These are phyloP conservation scores for Nigrospora osmanthi DNA, from an alignment of 2,329 filamentous ascomycete species.

Conservation along the genomic window DNA sequence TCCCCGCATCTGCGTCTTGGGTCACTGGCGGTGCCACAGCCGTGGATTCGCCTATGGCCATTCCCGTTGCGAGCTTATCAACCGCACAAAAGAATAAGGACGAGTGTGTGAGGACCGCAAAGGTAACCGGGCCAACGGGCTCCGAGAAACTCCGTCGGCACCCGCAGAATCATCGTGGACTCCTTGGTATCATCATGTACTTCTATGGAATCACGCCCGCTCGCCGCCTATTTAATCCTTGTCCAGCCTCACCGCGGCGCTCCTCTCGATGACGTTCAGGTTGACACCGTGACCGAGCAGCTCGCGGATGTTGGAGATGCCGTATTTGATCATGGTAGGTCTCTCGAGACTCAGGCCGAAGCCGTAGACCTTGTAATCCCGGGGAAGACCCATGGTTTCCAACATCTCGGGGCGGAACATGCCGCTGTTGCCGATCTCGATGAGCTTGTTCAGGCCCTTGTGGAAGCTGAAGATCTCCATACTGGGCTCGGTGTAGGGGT, in stretches of 20 bases:
- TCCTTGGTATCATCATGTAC: too few relatives aligned
- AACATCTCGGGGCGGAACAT: constrained; percentile 99
- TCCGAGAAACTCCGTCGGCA: too few relatives aligned
- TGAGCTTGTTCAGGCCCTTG: constrained; percentile 78
- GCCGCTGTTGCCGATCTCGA: constrained; percentile 95
- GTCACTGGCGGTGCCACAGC: too few relatives aligned
- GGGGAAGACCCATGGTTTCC: constrained; percentile 87
- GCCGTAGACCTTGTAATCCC: constrained; percentile 87
- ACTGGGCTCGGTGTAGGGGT: constrained; percentile 88
- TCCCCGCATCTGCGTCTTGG: too few relatives aligned
- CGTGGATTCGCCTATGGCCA: too few relatives aligned
- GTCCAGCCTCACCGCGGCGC: constrained; percentile 83
- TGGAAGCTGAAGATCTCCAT: constrained; percentile 99
- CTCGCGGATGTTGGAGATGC: constrained; percentile 84
- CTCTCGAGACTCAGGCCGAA: constrained; percentile 88
- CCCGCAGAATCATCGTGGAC: too few relatives aligned
- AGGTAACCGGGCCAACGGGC: too few relatives aligned
- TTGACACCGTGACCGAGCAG: constrained; percentile 93
- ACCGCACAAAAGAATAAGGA: too few relatives aligned
- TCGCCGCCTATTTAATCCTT: constrained; percentile 51
- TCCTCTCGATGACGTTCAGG: constrained; percentile 83
- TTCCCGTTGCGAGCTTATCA: too few relatives aligned
- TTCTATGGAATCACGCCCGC: neutral
- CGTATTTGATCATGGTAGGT: constrained; percentile 96
- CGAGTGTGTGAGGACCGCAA: too few relatives aligned